Base-by-base conservation (phyloP, 2,329 filamentous ascomycete species). In the Neofusicoccum ribis region DNA sequence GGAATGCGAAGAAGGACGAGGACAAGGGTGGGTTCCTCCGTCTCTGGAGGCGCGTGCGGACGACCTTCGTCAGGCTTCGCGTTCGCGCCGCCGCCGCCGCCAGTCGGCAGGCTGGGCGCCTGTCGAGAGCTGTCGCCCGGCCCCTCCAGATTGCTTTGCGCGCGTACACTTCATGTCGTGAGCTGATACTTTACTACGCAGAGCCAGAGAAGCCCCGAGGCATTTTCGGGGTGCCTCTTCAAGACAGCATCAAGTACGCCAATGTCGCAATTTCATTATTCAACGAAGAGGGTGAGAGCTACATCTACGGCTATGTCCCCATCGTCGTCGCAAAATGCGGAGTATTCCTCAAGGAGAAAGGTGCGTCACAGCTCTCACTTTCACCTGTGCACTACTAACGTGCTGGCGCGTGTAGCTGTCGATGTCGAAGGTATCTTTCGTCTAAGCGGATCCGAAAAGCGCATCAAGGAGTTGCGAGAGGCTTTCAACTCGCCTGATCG, bases 261-360 rank as follows among this genome's bases (percentile, higher is more conserved):
- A 99, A 98, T 75, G 95, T 99, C 67, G 95, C 95, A 69, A 99
- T 99, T 73, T 98, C 94, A 23, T 86, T 99, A 34, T 91, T 95
- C 70, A 93, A 98, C 76, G 92, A 94, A 70, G 86, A 95, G 70
- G 94, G 94, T 37, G 88, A 95, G 77, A 97, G 92, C 80, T 98
- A 97, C 78, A 97, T 98, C 63, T 99, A 98, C 77, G 95, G 95
- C 73, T 98, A 98, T 74, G 94, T 99, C 7, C 95, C 95, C 17
- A 98, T 99, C 69, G 94, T 99, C 49, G 94, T 99, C 63, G 95
- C 95, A 41, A 99, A 99, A 78, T 98, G 95, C 77, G 95, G 95
- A 68, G 93, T 99, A 3, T 99, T 93, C 71, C 78, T 99, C 70
- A 99, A 99, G 79, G 95, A 99, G 78, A 97, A 96, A 86, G 95